A percentile compares a stretch with the other conserved stretches of the same genome.
Evolutionary conservation across 495 filamentous ascomycete genomes (phyloP).

Genomic region (Tuber magnatum): DNA sequence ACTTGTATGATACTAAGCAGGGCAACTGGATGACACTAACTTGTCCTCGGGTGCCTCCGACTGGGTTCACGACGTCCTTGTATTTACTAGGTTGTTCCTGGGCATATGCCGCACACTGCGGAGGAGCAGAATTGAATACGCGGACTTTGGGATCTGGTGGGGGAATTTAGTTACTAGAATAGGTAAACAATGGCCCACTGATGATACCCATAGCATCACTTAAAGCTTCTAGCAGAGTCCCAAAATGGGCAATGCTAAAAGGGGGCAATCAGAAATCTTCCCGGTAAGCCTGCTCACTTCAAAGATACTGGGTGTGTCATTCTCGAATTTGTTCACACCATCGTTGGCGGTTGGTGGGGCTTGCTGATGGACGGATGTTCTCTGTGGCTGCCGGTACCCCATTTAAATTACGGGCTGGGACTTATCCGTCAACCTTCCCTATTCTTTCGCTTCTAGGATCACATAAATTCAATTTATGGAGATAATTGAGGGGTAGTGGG

Average conservation of each 20-base stretch:
- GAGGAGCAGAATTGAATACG: background rate
- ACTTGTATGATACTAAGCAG: too few relatives aligned
- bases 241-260: background rate
- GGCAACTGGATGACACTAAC: too few relatives aligned
- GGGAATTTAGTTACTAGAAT: background rate
- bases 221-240: background rate
- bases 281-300: too few relatives aligned
- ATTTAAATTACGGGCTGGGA: background rate
- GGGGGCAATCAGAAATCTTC: background rate
- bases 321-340: background rate
- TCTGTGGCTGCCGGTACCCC: background rate
- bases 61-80: background rate
- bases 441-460: background rate
- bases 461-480: background rate
- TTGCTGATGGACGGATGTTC: background rate
- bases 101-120: background rate
- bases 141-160: background rate
- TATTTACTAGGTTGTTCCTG: background rate
- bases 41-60: background rate
- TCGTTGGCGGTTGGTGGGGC: background rate
- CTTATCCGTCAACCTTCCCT: background rate
- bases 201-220: background rate
- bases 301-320: background rate
- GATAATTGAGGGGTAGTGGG: background rate
- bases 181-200: background rate